Evolutionary conservation across 192 early-diverging fungal species (phyloP).

Genomic region (Backusella circina): DNA sequence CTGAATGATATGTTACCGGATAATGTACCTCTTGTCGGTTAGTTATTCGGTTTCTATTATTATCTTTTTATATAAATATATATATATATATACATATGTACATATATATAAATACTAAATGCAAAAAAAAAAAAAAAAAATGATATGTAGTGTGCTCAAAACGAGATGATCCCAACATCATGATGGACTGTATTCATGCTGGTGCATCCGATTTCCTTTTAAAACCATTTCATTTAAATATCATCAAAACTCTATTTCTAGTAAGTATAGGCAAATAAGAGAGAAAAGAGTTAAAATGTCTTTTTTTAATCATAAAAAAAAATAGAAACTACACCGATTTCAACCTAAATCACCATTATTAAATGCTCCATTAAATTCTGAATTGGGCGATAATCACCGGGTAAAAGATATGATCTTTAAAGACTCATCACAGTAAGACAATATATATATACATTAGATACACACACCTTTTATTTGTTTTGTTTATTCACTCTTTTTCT

Average conservation of each 20-base stretch:
- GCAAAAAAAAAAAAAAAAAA: too few species aligned
- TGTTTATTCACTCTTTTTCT: neutral
- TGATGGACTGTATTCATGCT: conserved; percentile 45
- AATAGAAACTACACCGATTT: neutral
- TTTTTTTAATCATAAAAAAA: neutral
- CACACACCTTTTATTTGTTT: neutral
- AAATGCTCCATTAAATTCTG: neutral
- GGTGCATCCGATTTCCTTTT: conserved; percentile 50
- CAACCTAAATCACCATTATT: neutral
- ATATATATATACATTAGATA: neutral
- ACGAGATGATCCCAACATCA: conserved; percentile 29
- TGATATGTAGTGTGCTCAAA: conserved; percentile 31
- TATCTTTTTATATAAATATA: neutral
- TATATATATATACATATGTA: neutral
- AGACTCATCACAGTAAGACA: conserved; percentile 4
- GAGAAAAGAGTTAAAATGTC: neutral
- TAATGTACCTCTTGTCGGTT: conserved; percentile 15
- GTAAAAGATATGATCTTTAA: neutral
- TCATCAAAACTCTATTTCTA: conserved; percentile 50
- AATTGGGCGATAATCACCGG: conserved; percentile 1
- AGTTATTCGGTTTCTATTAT: neutral
- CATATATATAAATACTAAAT: neutral
- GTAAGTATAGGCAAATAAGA: conserved; percentile 24
- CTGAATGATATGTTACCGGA: conserved; percentile 9
- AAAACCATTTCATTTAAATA: conserved; percentile 44